phyloP scores from a whole-genome alignment of 1,284 basidiomycete genomes.

The Ustilago hordei region DNA sequence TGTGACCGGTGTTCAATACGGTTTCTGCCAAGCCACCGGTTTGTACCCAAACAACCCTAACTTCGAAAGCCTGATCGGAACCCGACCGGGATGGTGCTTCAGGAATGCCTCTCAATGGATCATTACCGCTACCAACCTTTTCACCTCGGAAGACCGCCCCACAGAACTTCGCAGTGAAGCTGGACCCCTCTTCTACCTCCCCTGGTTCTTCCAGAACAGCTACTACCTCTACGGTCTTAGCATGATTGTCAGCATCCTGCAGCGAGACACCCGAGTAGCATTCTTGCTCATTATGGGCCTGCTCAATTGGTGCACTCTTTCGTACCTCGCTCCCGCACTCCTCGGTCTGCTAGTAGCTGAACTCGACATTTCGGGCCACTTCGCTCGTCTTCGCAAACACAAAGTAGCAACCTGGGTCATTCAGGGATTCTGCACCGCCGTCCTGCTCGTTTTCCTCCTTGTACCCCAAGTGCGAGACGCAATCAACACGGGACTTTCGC shows the following conservation, averaged over 20 bases:
- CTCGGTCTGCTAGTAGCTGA: slow-evolving; percentile 42
- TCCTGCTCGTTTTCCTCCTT: slow-evolving; percentile 38
- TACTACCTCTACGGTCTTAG: slow-evolving; percentile 46
- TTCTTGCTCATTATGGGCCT: slow-evolving; percentile 30
- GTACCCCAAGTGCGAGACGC: slow-evolving; percentile 35
- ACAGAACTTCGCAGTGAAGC: slow-evolving; percentile 27
- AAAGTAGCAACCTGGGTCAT: slow-evolving; percentile 14
- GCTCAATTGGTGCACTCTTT: slow-evolving; percentile 40
- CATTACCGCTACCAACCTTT: slow-evolving; percentile 44
- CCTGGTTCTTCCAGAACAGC: slow-evolving; percentile 54
- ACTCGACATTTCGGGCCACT: slow-evolving; percentile 36
- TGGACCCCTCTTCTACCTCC: slow-evolving; percentile 36
- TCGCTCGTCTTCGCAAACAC: slow-evolving; percentile 21
- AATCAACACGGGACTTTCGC: slow-evolving; percentile 28
- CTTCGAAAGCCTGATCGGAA: slow-evolving; percentile 39
- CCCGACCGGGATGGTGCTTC: slow-evolving; percentile 42
- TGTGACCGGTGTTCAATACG: slow-evolving; percentile 51
- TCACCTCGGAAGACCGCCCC: slow-evolving; percentile 37
- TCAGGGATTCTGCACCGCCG: slow-evolving; percentile 22
- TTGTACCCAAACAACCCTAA: slow-evolving; percentile 35
- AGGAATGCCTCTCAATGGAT: slow-evolving; percentile 41
- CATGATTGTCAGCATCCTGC: slow-evolving; percentile 38
- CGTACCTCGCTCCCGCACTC: slow-evolving; percentile 44
- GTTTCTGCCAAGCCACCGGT: slow-evolving; percentile 33
- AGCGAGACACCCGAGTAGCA: slow-evolving; percentile 35